Evolutionary conservation across 495 filamentous ascomycete species (phyloP), one percentile per base, ranked within the genome.

Genomic region (Hypoxylon fragiforme): DNA sequence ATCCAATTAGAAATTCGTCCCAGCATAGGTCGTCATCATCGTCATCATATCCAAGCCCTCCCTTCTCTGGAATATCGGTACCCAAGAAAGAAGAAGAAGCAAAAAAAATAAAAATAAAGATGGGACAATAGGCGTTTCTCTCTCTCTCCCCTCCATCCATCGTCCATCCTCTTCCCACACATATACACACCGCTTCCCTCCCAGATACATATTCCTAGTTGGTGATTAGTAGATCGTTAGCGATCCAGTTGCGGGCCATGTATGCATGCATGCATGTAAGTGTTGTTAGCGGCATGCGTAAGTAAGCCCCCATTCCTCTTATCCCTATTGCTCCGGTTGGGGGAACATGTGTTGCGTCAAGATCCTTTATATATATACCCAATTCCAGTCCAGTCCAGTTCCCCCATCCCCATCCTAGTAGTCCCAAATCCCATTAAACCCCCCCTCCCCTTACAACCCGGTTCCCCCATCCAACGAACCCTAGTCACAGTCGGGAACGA

Each of bases 1-100:
- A 35, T 62, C 57, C 50, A 60, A 60, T 60, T 40, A 54, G 41
- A 54, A 39, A 50, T 46, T n/a, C 44, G 26, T 50, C 45, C 43
- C 34, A 38, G 41, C 6, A 30, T 12, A n/a, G 32, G 24, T 60
- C 50, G 34, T 60, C 41, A 46, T 60, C 57, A 50, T 60, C 57
- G 34, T 60, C 45, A 43, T 54, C 45, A 44, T 28, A 28, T 4
- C 24, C 24, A 28, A 28, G 24, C 24, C 24, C 4, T 9, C 24
- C 24, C 24, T 4, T 9, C 24, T 9, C 24, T 4, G 24, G 24
- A 28, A 28, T 28, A 28, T 9, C 24, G 4, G 24, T n/a, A n/a
- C n/a, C n/a, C n/a, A n/a, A n/a, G n/a, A 6, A 24, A 41, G 37
- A 15, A 16, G 37, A 9, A 40, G 20, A 42, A 42, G 39, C 22